Conservation (phyloP, 352 stramenopile genomes). For the Aphanomyces invadans region DNA sequence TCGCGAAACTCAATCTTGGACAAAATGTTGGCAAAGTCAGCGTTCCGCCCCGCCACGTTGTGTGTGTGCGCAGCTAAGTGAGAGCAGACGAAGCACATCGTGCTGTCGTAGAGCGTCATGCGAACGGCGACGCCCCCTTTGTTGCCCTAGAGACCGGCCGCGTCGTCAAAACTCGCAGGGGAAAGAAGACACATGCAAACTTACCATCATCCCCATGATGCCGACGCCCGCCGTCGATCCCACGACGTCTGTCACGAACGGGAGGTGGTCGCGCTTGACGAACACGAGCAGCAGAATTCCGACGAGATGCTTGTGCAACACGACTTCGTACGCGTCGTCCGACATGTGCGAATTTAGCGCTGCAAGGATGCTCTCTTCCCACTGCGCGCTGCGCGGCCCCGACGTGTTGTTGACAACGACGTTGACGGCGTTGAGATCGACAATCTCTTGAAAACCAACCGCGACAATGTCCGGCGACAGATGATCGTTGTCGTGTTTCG, state of each 20-base stretch:
- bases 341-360: conserved; percentile 83
- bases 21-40: conserved; percentile 97
- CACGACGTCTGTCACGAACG: conserved; percentile 82
- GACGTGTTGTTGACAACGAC: conserved; percentile 97
- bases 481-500: not conserved
- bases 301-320: conserved; percentile 93
- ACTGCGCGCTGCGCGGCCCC: conserved; percentile 80
- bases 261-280: conserved; percentile 70
- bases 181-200: too few relatives aligned
- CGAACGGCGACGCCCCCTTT: conserved; percentile 96
- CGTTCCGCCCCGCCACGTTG: conserved; percentile 95
- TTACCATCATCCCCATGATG: conserved; percentile 95
- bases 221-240: conserved; percentile 90
- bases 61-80: conserved; percentile 98
- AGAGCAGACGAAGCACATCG: conserved; percentile 97
- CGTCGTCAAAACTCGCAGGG: too few relatives aligned
- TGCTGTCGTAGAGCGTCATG: conserved; percentile 96
- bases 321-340: conserved; percentile 44
- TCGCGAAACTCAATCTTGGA: conserved; percentile 90
- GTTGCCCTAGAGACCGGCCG: conserved; percentile 96
- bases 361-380: conserved; percentile 83
- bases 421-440: conserved; percentile 99
- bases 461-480: conserved; percentile 58
- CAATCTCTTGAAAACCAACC: conserved; percentile 97
- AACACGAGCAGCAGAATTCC: conserved; percentile 97